A percentile compares a stretch with the other conserved stretches of the same genome.
Evolutionary conservation across 2,329 filamentous ascomycete genomes (phyloP).

Genomic region (Paramyrothecium sp.): DNA sequence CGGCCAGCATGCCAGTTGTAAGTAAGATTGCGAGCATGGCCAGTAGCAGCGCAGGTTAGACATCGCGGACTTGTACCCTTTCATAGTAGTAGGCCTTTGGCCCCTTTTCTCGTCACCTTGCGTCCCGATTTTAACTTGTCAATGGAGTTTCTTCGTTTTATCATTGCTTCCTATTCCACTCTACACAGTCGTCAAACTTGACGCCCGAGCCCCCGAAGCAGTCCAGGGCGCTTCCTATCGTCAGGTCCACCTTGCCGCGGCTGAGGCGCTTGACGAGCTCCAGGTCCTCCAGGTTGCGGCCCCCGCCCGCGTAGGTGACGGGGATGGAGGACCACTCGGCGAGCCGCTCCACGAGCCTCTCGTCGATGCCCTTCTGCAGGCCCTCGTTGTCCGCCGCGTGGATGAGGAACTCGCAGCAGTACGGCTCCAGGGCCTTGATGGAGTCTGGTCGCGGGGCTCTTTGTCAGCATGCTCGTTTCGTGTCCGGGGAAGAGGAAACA

Average conservation of each 20-base stretch:
- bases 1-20: background rate
- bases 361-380: conserved; percentile 86
- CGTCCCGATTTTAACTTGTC: too few relatives aligned
- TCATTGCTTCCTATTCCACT: conserved; percentile 68
- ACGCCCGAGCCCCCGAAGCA: conserved; percentile 90
- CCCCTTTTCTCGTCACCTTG: too few relatives aligned
- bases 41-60: background rate
- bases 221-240: conserved; percentile 93
- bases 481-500: background rate
- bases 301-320: conserved; percentile 96
- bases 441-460: conserved; percentile 63
- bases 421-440: conserved; percentile 78
- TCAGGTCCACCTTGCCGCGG: conserved; percentile 80
- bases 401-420: conserved; percentile 95
- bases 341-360: conserved; percentile 73
- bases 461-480: background rate
- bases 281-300: conserved; percentile 76
- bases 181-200: conserved; percentile 82
- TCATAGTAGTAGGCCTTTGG: background rate
- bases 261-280: conserved; percentile 80
- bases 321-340: conserved; percentile 87
- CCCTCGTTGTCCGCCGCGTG: conserved; percentile 97
- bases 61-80: background rate
- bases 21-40: background rate
- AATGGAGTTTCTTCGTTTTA: too few relatives aligned